These are phyloP conservation scores for Blastobotrys chiropterorum DNA, from an alignment of 805 yeast genomes.

Conservation along the genomic window DNA sequence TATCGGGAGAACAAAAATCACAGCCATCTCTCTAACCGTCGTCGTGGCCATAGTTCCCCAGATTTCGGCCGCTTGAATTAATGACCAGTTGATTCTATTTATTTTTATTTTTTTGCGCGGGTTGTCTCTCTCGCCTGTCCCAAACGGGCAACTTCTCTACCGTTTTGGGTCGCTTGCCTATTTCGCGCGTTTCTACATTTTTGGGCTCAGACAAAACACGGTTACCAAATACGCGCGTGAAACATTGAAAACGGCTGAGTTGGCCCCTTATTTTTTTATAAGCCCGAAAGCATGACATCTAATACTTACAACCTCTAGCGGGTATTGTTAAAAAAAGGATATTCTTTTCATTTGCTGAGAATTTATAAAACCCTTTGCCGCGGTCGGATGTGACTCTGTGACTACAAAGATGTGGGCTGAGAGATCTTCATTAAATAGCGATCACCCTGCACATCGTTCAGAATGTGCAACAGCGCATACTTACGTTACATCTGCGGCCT, in stretches of 20 bases:
- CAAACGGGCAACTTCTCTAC: neutral
- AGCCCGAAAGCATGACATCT: no score
- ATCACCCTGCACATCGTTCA: neutral
- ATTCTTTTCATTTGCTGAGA: no score
- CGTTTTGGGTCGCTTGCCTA: neutral
- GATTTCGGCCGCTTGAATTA: neutral
- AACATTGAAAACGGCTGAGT: neutral
- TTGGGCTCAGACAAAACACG: neutral
- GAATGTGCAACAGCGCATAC: neutral
- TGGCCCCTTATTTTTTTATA: no score
- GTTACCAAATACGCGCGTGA: neutral
- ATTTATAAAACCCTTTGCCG: no score
- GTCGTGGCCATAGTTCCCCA: neutral
- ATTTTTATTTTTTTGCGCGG: neutral
- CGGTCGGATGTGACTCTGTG: no score
- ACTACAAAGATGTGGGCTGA: neutral
- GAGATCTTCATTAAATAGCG: neutral
- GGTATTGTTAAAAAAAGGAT: no score
- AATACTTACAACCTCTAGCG: no score
- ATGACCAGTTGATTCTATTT: no score
- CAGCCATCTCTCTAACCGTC: neutral
- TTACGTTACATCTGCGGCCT: neutral
- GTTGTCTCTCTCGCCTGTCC: no score
- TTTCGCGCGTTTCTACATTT: neutral
- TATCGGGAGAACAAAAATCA: constrained; percentile 9